phyloP scores from a whole-genome alignment of 345 rosid genomes.

The Draba incana region DNA sequence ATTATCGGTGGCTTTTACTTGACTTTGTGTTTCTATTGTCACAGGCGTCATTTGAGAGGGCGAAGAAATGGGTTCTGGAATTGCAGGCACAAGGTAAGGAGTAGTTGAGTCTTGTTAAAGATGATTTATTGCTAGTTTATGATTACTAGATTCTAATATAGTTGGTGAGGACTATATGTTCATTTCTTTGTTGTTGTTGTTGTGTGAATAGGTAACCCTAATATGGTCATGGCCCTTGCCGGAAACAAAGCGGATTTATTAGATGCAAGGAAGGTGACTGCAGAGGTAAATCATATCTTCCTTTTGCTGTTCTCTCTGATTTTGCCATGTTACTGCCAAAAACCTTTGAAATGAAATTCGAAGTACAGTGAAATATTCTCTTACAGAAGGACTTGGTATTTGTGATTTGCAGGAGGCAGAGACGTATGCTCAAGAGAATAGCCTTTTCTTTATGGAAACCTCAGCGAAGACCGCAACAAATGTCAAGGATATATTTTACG shows the following conservation, averaged over 20 bases:
- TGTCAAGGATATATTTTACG: slow-evolving; percentile 78
- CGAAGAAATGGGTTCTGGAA: slow-evolving; percentile 71
- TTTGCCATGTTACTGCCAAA: not conserved
- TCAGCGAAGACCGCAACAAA: slow-evolving; percentile 79
- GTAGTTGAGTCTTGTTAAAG: not conserved
- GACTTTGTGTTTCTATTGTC: slow-evolving; percentile 23
- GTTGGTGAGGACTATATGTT: not conserved
- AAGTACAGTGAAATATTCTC: not conserved
- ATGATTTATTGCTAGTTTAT: no score
- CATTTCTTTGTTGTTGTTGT: not conserved
- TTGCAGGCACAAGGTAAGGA: slow-evolving; percentile 61
- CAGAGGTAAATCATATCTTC: slow-evolving; percentile 49
- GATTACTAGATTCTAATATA: no score
- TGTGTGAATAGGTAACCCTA: slow-evolving; percentile 51
- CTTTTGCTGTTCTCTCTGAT: slow-evolving; percentile 15
- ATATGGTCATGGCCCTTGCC: slow-evolving; percentile 62
- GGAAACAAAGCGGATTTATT: slow-evolving; percentile 66
- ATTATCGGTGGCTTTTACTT: slow-evolving; percentile 2
- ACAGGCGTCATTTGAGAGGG: slow-evolving; percentile 60
- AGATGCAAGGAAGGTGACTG: slow-evolving; percentile 59
- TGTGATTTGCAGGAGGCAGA: slow-evolving; percentile 65
- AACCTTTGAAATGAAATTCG: not conserved
- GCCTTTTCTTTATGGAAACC: slow-evolving; percentile 84
- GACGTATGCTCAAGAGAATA: slow-evolving; percentile 71
- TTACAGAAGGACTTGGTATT: not conserved